Base-by-base conservation (phyloP, 495 filamentous ascomycete genomes). In the Penicillium samsonianum region DNA sequence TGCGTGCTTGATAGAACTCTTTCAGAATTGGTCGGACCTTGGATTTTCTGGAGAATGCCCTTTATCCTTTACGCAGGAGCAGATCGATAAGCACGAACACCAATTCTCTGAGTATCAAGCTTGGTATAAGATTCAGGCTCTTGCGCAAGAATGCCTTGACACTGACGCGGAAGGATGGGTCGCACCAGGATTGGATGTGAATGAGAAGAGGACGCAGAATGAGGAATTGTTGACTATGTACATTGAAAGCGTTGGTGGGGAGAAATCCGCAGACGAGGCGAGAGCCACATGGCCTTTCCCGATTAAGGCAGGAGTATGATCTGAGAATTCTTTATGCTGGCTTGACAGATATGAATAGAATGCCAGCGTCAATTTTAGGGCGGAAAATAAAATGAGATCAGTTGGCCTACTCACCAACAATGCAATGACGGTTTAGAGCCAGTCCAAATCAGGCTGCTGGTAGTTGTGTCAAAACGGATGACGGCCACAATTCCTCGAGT, bases 141-240 rank as follows among this genome's bases (percentile, higher is more conserved):
- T 74, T 35, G 67, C 65, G 8, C 31, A 59, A 52, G 67, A 73
- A 54, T 66, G 50, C 50, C 67, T 78, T n/a, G 61, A 70, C 52
- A 76, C 72, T 31, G 70, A 78, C 65, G 66, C 65, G 2, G 73
- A 77, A 50, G 73, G 70, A 2, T 77, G 70, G 70, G 48, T 72
- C 2, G 37, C 68, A 16, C 74, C 68, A 20, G 61, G 65, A 48
- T 25, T 74, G 44, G 68, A 77, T 62, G 49, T 73, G 31, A 50
- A 10, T 5, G 49, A 70, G 46, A 70, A 67, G 44, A 47, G 46
- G 42, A 60, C 28, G 46, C 66, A 69, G 58, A 74, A 73, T 54
- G 57, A 57, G 43, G 61, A 72, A 49, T 46, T 75, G 38, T 26
- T 70, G 43, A 7, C 58, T 3, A 60, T 71, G 57, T 73, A 59